phyloP scores from a whole-genome alignment of 257 asterid species.

The Jaltomata sinuosa region DNA sequence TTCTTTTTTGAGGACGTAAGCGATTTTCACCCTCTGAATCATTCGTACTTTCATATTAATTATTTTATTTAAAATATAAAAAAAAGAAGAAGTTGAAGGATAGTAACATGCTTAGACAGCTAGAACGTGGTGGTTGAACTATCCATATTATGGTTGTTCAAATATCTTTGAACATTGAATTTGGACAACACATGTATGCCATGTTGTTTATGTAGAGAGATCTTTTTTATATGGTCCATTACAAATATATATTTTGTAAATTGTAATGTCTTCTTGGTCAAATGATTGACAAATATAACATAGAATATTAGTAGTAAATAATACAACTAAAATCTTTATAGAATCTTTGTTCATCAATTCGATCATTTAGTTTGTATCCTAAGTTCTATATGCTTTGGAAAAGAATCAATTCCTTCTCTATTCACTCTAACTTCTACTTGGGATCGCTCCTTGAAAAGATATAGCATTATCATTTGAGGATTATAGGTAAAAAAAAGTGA shows the following conservation, averaged over 20 bases:
- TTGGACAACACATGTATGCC: not conserved
- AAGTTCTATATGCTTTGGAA: too few relatives aligned
- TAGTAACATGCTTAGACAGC: not conserved
- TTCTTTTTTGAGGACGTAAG: too few relatives aligned
- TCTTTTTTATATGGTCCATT: not conserved
- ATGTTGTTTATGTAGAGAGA: not conserved
- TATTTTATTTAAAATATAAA: too few relatives aligned
- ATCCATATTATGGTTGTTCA: not conserved
- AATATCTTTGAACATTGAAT: not conserved
- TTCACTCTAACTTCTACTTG: too few relatives aligned
- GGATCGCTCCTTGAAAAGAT: too few relatives aligned
- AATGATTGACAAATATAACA: too few relatives aligned
- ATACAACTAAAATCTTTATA: not conserved
- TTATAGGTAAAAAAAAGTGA: too few relatives aligned
- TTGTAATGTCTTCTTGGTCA: not conserved
- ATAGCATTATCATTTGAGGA: too few relatives aligned
- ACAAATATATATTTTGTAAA: not conserved
- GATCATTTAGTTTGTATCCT: too few relatives aligned
- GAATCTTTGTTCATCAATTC: not conserved
- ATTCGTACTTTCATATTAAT: not conserved
- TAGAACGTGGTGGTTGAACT: not conserved
- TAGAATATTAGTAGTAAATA: not conserved
- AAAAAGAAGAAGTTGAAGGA: not conserved
- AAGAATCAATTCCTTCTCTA: too few relatives aligned
- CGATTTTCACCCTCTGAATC: too few relatives aligned